Conservation (phyloP, 371 early-diverging fungal species). For the Haplosporangium sp. region DNA sequence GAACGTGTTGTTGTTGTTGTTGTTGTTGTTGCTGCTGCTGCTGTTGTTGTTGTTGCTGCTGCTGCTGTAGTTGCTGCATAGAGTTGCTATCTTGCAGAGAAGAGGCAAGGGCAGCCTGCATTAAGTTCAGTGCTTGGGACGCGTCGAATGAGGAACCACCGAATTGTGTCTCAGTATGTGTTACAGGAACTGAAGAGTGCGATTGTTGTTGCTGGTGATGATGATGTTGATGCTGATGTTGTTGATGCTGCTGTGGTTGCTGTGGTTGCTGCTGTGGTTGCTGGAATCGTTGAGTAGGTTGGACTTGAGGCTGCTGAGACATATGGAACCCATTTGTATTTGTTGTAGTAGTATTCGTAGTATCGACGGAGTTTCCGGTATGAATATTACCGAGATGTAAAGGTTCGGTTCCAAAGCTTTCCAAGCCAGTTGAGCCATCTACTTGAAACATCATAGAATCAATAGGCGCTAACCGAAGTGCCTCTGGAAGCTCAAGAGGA, state of each 20-base stretch:
- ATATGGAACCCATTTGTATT: conserved; percentile 7
- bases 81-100: conserved; percentile 7
- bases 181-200: conserved; percentile 14
- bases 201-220: conserved; percentile 24
- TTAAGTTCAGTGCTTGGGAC: conserved; percentile 25
- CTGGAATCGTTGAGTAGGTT: conserved; percentile 15
- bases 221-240: conserved; percentile 25
- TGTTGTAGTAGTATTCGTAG: neutral
- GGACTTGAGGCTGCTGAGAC: conserved; percentile 10
- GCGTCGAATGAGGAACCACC: conserved; percentile 2
- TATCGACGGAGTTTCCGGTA: neutral
- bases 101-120: conserved; percentile 31
- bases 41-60: conserved; percentile 1
- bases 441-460: conserved; percentile 40
- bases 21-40: conserved; percentile 8
- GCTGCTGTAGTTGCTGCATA: conserved; percentile 13
- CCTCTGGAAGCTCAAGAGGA: conserved; percentile 48
- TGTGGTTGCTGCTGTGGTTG: conserved; percentile 18
- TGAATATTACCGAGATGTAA: conserved; percentile 19
- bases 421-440: conserved; percentile 23
- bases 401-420: conserved; percentile 15
- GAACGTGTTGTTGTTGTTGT: conserved; percentile 1
- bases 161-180: neutral
- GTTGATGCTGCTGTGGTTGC: conserved; percentile 24
- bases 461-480: conserved; percentile 49